phyloP scores from a whole-genome alignment of 768 basidiomycete genomes.

The Chlorophyllum brunneum region DNA sequence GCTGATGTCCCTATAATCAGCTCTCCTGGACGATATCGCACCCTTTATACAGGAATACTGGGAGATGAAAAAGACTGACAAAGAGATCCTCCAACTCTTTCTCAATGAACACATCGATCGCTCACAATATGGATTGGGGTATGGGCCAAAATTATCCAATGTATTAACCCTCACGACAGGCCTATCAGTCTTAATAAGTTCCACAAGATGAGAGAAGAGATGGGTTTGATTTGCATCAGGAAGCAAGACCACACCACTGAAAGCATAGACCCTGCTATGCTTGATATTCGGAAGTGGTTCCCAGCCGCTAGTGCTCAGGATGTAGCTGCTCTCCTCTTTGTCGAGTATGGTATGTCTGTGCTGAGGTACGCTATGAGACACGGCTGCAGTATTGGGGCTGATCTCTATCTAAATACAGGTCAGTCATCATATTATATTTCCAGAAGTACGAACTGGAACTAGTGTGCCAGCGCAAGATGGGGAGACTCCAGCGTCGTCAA shows the following conservation, averaged over 20 bases:
- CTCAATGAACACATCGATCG: neutral
- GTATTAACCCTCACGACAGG: neutral
- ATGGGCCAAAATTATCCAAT: neutral
- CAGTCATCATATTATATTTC: neutral
- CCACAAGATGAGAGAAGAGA: neutral
- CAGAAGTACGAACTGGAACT: constrained; percentile 12
- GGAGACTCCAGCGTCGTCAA: constrained; percentile 21
- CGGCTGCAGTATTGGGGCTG: neutral
- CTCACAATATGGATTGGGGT: neutral
- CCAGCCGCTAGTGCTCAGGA: neutral
- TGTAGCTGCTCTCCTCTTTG: neutral
- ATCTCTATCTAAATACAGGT: neutral
- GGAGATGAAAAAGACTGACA: neutral
- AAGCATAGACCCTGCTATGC: neutral
- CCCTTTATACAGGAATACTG: neutral
- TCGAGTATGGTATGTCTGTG: neutral
- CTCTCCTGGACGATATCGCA: neutral
- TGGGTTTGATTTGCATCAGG: neutral
- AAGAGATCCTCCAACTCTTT: neutral
- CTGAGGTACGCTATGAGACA: neutral
- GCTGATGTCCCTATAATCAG: neutral
- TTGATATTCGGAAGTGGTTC: neutral
- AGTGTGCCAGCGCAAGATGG: constrained; percentile 15
- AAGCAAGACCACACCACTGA: neutral
- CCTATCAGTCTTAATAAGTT: neutral